Base-by-base conservation (phyloP, 306 rosid species). In the Lupinus albus region DNA sequence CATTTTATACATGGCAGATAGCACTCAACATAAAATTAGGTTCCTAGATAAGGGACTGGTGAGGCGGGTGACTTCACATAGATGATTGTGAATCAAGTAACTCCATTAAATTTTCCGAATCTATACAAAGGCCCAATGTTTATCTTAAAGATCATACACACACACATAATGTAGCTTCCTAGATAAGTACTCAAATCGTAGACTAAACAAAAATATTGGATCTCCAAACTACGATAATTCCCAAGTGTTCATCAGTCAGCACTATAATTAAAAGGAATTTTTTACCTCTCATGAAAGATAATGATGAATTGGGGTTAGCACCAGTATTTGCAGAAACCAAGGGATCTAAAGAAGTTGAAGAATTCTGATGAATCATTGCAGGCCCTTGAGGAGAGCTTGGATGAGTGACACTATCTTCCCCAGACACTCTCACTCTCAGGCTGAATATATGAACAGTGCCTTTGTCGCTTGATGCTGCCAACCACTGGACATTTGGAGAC, bases 231-330 rank as follows among this genome's bases (percentile, higher is more conserved):
- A 64, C 15, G 53, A 16, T 64, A 21, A 76, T 53, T 53, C 65
- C 48, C 36, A 57, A 70, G 72, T 45, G 32, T 12, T 36, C 39
- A 7, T 56, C 54, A 49, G 46, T 59, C 33, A 12, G 65, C 54
- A 42, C 51, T 59, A 39, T 62, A 46, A 25, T 18, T 46, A 33
- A 70, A 61, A 74, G 70, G 52, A 18, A 20, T 46, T 5, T 35
- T 74, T 68, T 83, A 93, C 97, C 99, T 86, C 86, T 88, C 94
- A 93, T 86, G 86, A 93, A 93, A 45, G 94, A 83, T 76, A 93
- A 82, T 18, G 97, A 88, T 12, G 99, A 93, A 74, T 84, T 76
- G 42, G 97, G 92, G 76, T 88, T 89, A 68, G 92, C 87, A 51
- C 96, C 89, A 6, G 88, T 66, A 83, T 77, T 86, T 62, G 81